phyloP scores from a whole-genome alignment of 2,329 filamentous ascomycete species.

The Epichloe sylvatica region DNA sequence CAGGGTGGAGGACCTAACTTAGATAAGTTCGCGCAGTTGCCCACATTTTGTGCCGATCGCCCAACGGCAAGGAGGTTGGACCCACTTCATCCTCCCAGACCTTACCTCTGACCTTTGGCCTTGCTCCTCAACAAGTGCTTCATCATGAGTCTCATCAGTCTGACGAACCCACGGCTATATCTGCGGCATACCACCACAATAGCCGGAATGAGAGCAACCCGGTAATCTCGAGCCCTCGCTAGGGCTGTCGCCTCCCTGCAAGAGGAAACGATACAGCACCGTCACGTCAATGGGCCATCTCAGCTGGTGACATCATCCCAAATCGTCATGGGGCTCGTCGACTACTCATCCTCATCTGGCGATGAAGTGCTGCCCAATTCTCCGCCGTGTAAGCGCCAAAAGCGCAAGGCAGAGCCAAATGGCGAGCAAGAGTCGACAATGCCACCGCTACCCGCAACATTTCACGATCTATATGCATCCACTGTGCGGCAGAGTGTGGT shows the following conservation, averaged over 20 bases:
- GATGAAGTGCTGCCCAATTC: constrained; percentile 10
- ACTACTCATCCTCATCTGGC: constrained; percentile 42
- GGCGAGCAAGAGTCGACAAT: constrained; percentile 22
- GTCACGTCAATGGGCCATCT: not conserved
- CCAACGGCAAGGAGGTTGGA: too few relatives aligned
- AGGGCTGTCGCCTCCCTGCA: not conserved
- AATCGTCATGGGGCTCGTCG: constrained; percentile 34
- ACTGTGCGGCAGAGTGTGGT: constrained; percentile 60
- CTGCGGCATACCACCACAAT: not conserved
- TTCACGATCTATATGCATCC: constrained; percentile 82
- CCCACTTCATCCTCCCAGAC: too few relatives aligned
- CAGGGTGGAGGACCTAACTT: too few relatives aligned
- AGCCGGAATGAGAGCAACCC: not conserved
- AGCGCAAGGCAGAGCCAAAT: not conserved
- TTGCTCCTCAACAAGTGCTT: not conserved
- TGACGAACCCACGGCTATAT: not conserved
- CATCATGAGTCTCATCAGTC: too few relatives aligned
- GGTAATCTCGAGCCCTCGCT: not conserved
- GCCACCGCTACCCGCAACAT: constrained; percentile 64
- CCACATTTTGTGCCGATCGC: too few relatives aligned
- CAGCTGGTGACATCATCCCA: not conserved
- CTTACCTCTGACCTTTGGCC: not conserved
- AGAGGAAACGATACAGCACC: not conserved
- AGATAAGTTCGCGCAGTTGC: too few relatives aligned
- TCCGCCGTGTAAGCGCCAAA: constrained; percentile 12